phyloP scores from a whole-genome alignment of 148 eudicot species.

The Gaultheria prostrata region DNA sequence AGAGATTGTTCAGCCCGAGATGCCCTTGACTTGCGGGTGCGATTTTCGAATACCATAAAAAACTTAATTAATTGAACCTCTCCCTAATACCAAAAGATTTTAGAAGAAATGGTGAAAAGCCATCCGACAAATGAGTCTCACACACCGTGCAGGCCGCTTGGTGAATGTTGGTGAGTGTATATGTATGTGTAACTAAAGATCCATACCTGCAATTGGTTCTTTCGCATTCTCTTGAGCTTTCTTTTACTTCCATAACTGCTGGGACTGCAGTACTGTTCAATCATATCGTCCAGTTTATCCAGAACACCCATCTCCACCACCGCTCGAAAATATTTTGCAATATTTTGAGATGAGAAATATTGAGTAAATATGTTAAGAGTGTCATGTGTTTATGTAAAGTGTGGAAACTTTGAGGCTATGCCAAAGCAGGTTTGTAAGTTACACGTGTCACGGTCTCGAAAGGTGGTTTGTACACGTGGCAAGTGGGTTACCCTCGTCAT shows the following conservation, averaged over 20 bases:
- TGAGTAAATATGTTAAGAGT: background rate
- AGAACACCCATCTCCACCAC: background rate
- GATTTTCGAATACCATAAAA: no score
- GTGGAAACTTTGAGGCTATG: background rate
- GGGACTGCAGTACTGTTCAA: background rate
- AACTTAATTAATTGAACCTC: no score
- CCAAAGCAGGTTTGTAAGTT: background rate
- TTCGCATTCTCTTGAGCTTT: background rate
- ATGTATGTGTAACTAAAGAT: no score
- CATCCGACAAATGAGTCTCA: no score
- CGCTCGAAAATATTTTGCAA: background rate
- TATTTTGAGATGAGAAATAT: background rate
- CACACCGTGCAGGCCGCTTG: no score
- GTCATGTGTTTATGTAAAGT: background rate
- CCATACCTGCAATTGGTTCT: background rate
- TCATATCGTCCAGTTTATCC: background rate
- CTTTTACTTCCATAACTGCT: background rate
- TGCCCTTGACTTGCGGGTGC: no score
- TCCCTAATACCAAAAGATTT: no score
- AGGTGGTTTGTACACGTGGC: background rate
- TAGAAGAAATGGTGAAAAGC: no score
- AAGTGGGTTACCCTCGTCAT: background rate
- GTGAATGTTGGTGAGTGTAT: background rate
- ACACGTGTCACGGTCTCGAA: background rate
- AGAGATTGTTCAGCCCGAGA: no score